phyloP scores from a whole-genome alignment of 2,329 filamentous ascomycete species.

The Teratosphaeria epicoccoides region DNA sequence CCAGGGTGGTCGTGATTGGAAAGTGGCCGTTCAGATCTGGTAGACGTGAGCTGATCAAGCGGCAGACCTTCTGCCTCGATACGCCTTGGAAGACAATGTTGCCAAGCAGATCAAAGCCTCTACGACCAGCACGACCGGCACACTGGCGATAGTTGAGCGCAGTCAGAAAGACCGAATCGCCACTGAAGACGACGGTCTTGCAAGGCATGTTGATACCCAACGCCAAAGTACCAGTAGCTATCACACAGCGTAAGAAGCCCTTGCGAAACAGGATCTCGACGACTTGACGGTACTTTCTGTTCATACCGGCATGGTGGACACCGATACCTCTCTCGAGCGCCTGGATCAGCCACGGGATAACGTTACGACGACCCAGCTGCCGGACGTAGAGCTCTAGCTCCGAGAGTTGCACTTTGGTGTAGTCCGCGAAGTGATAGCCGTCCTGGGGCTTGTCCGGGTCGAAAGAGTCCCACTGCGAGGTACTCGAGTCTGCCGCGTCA shows the following conservation, averaged over 20 bases:
- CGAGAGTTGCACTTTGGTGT: constrained; percentile 44
- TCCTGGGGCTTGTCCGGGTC: constrained; percentile 54
- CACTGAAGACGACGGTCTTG: constrained; percentile 67
- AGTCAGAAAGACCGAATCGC: constrained; percentile 62
- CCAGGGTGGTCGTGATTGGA: constrained; percentile 61
- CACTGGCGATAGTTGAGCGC: constrained; percentile 68
- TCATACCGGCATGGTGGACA: constrained; percentile 72
- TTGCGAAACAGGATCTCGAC: constrained; percentile 67
- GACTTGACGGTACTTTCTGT: constrained; percentile 60
- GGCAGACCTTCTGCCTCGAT: constrained; percentile 48
- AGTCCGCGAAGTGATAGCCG: constrained; percentile 57
- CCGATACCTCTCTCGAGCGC: constrained; percentile 59
- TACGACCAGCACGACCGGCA: constrained; percentile 65
- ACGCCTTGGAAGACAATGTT: constrained; percentile 71
- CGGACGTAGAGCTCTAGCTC: constrained; percentile 49
- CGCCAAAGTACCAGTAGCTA: constrained; percentile 66
- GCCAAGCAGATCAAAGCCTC: constrained; percentile 69
- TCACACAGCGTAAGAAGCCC: constrained; percentile 58
- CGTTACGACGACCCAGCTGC: constrained; percentile 41
- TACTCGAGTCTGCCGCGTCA: constrained; percentile 46
- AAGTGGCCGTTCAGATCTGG: constrained; percentile 70
- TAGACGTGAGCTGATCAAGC: constrained; percentile 61
- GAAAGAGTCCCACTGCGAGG: constrained; percentile 52
- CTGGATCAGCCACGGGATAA: constrained; percentile 45
- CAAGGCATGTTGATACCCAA: constrained; percentile 78